Conservation (phyloP, 495 filamentous ascomycete genomes). For the Daldinia caldariorum region DNA sequence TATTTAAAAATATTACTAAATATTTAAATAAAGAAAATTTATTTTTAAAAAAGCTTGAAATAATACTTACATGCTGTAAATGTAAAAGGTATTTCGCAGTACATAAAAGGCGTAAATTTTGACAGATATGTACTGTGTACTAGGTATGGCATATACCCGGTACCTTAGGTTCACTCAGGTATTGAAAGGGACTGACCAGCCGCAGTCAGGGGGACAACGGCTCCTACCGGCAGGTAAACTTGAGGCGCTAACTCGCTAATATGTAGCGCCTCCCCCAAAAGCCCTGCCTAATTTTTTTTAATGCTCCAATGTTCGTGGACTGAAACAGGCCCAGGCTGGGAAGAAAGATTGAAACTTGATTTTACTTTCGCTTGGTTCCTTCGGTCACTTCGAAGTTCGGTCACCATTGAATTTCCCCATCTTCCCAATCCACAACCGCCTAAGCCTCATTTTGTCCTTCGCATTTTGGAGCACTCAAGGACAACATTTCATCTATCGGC, state of each 20-base stretch:
- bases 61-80: too few relatives aligned
- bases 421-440: conserved; percentile 16
- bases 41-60: too few relatives aligned
- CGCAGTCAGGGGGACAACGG: conserved; percentile 38
- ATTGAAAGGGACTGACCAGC: conserved; percentile 26
- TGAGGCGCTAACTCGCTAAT: conserved; percentile 41
- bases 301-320: conserved; percentile 25
- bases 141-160: neutral
- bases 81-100: too few relatives aligned
- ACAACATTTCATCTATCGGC: conserved; percentile 7
- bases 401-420: conserved; percentile 27
- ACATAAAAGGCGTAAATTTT: too few relatives aligned
- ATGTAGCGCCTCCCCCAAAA: conserved; percentile 25
- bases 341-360: conserved; percentile 38
- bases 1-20: too few relatives aligned
- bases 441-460: conserved; percentile 26
- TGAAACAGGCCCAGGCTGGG: conserved; percentile 30
- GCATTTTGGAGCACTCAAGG: conserved; percentile 22
- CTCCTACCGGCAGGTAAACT: conserved; percentile 40
- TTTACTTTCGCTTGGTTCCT: conserved; percentile 29
- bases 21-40: too few relatives aligned
- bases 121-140: neutral
- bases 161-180: too few relatives aligned
- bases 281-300: conserved; percentile 35
- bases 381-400: neutral